Percentiles rank a stretch among this genome's conserved stretches.
phyloP scores from a whole-genome alignment of 2,329 filamentous ascomycete species.

The Penicillium palitans region DNA sequence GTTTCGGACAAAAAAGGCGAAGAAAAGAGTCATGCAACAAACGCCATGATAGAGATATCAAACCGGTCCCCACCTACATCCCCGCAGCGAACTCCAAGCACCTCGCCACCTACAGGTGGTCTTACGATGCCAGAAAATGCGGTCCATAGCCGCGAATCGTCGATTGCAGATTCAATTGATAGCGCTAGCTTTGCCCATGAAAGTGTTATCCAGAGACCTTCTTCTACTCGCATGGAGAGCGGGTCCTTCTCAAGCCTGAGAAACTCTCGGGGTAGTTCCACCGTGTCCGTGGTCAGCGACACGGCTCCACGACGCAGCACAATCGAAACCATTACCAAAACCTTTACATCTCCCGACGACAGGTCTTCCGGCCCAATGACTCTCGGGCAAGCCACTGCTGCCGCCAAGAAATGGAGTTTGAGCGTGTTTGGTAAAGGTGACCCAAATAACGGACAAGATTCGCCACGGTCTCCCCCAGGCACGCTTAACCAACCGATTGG shows the following conservation, averaged over 20 bases:
- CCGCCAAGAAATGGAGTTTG: slow-evolving; percentile 62
- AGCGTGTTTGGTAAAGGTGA: slow-evolving; percentile 50
- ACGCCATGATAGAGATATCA: slow-evolving; percentile 68
- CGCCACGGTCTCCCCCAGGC: slow-evolving; percentile 34
- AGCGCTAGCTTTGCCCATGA: slow-evolving; percentile 22
- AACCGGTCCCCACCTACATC: slow-evolving; percentile 60
- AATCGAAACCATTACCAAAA: slow-evolving; percentile 32
- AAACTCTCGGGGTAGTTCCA: slow-evolving; percentile 26
- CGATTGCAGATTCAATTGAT: slow-evolving; percentile 50
- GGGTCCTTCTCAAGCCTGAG: slow-evolving; percentile 25
- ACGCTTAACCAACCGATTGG: slow-evolving; percentile 72
- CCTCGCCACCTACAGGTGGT: slow-evolving; percentile 44
- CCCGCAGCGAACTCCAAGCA: slow-evolving; percentile 50
- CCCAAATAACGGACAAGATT: slow-evolving; percentile 44
- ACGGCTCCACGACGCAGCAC: slow-evolving; percentile 32
- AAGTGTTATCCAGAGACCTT: slow-evolving; percentile 27
- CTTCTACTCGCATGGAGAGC: slow-evolving; percentile 30
- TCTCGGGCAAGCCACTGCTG: slow-evolving; percentile 54
- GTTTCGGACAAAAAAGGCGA: slow-evolving; percentile 57
- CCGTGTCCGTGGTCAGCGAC: slow-evolving; percentile 30
- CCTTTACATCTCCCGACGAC: slow-evolving; percentile 32
- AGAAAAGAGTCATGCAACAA: slow-evolving; percentile 60
- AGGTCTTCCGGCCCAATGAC: slow-evolving; percentile 45
- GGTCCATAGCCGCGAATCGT: slow-evolving; percentile 49
- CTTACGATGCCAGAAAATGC: slow-evolving; percentile 38